A percentile compares a stretch with the other conserved stretches of the same genome.
Evolutionary conservation across 2,329 filamentous ascomycete genomes (phyloP).

Genomic region (Alternaria hordeiaustralica): DNA sequence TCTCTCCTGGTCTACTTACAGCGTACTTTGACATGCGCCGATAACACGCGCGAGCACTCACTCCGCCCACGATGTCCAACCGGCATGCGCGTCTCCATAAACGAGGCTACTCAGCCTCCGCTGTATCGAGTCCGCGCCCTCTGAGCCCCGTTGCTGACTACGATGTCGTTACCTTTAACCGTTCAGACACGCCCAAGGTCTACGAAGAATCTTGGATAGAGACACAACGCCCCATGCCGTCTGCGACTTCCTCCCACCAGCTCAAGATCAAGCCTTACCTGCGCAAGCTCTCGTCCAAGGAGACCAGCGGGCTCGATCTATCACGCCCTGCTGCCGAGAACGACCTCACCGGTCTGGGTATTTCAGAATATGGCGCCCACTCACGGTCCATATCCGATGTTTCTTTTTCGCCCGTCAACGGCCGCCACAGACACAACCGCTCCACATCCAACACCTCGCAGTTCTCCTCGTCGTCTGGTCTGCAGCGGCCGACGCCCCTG

Average conservation of each 20-base stretch:
- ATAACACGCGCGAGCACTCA: constrained; percentile 10
- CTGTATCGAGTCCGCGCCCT: constrained; percentile 42
- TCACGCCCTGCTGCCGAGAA: constrained; percentile 63
- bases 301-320: constrained; percentile 60
- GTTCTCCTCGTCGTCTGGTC: constrained; percentile 58
- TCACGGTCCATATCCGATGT: constrained; percentile 53
- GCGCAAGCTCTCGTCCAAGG: constrained; percentile 59
- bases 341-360: constrained; percentile 61
- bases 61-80: constrained; percentile 15
- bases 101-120: constrained; percentile 49
- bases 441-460: constrained; percentile 64
- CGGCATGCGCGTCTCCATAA: constrained; percentile 49
- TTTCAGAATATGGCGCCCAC: constrained; percentile 55
- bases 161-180: constrained; percentile 40
- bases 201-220: constrained; percentile 46
- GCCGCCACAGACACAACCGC: constrained; percentile 55
- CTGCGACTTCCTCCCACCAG: constrained; percentile 30
- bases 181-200: constrained; percentile 42
- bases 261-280: constrained; percentile 63
- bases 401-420: constrained; percentile 49
- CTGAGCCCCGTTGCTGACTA: constrained; percentile 41
- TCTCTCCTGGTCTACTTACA: neutral
- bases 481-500: constrained; percentile 57
- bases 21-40: constrained; percentile 12
- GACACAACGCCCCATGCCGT: constrained; percentile 31